These are phyloP conservation scores for Ogataea populi-albae DNA, from an alignment of 805 yeast genomes.

Conservation along the genomic window DNA sequence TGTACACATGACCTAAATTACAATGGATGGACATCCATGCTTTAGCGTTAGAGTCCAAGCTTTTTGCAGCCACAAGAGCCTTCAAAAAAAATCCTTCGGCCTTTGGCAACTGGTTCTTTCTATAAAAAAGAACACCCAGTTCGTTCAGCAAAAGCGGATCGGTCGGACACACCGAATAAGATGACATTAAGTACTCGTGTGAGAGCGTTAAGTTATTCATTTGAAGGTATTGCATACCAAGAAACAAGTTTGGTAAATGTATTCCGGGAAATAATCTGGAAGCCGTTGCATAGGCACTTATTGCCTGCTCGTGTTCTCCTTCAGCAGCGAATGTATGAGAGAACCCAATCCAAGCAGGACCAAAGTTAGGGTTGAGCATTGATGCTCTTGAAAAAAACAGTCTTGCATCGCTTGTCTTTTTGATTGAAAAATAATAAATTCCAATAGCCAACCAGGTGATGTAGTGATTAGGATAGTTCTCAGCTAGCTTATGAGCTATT, in stretches of 20 bases:
- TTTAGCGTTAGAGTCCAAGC: constrained; percentile 71
- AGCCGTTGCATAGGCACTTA: constrained; percentile 95
- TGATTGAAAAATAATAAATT: constrained; percentile 75
- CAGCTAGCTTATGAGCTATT: constrained; percentile 82
- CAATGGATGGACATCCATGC: constrained; percentile 84
- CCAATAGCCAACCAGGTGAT: constrained; percentile 94
- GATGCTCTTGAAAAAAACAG: constrained; percentile 87
- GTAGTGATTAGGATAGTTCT: constrained; percentile 73
- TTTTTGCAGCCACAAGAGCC: constrained; percentile 68
- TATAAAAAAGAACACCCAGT: constrained; percentile 87
- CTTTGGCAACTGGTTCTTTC: constrained; percentile 58
- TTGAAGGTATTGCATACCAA: constrained; percentile 95
- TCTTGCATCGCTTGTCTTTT: constrained; percentile 77
- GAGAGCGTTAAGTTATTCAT: constrained; percentile 81
- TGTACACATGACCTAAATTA: constrained; percentile 84
- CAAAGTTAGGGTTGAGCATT: constrained; percentile 80
- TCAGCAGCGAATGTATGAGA: constrained; percentile 97
- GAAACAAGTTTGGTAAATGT: constrained; percentile 81
- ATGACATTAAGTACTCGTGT: constrained; percentile 75
- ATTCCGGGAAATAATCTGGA: constrained; percentile 88
- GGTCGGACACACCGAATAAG: constrained; percentile 72
- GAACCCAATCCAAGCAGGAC: constrained; percentile 97
- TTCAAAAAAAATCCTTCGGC: constrained; percentile 71
- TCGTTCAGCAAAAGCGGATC: constrained; percentile 92
- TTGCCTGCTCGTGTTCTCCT: constrained; percentile 99